Base-by-base conservation (phyloP, 225 moss, liverwort and hornwort species). In the Polytrichum formosum region DNA sequence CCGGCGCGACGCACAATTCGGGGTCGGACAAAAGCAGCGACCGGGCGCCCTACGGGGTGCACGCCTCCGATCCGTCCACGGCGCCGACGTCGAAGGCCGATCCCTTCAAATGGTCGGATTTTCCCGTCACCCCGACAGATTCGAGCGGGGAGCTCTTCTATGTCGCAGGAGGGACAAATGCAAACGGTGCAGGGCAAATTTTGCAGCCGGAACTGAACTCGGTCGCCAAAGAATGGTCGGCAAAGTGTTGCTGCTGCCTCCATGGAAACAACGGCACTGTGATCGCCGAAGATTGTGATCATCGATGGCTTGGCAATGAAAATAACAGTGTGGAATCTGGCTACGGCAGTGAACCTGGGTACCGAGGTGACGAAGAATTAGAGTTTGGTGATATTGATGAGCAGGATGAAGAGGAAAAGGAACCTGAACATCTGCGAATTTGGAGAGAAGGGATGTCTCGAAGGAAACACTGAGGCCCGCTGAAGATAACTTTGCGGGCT, bases 341-440 rank as follows among this genome's bases (percentile, higher is more conserved):
- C 66, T 86, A 86, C 73, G 86, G 82, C 35, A 86, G 86, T 63
- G 86, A 86, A 70, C 82, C 82, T 65, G 86, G 86, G 56, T 86
- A 86, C 56, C 70, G 77, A 70, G 86, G 82, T 18, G 86, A 86
- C 46, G 86, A 77, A 75, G 86, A 86, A 64, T 68, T 80, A 68
- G 86, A 86, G 37, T 79, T 82, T 61, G 86, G 82, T 21, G 86
- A 86, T 70, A 64, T 69, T 22, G 86, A 86, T 53, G 86, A 86
- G 75, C 86, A 79, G 70, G 86, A 86, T 64, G 86, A 86, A 77
- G 86, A 86, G 75, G 86, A 86, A 77, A 75, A 54, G 21, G 77
- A 82, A 67, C 82, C 86, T 17, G 70, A 79, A 69, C 86, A 86
- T 74, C 68, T 86, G 61, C 86, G 82, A 55, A 74, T 73, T 5